Conservation (phyloP, 2,329 filamentous ascomycete species). For the Zarea fungicola region DNA sequence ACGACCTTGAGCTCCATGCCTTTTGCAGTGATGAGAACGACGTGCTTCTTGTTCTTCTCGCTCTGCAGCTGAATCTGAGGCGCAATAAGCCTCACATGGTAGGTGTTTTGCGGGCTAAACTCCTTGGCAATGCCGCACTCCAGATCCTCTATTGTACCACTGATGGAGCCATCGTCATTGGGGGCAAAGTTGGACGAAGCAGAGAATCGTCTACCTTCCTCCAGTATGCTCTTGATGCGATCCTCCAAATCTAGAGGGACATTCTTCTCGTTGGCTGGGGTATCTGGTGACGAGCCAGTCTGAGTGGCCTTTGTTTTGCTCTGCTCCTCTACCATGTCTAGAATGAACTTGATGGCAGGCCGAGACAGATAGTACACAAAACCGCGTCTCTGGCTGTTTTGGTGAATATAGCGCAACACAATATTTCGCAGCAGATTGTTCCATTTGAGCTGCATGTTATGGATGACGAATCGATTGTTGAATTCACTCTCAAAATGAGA, state of each 20-base stretch:
- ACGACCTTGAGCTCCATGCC: constrained; percentile 98
- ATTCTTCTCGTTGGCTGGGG: constrained; percentile 48
- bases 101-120: constrained; percentile 87
- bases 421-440: constrained; percentile 95
- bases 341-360: constrained; percentile 92
- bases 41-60: constrained; percentile 94
- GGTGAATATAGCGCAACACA: constrained; percentile 93
- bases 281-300: constrained; percentile 31
- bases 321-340: constrained; percentile 96
- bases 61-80: constrained; percentile 98
- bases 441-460: constrained; percentile 98
- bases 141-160: constrained; percentile 54
- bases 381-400: constrained; percentile 90
- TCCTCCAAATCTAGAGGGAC: constrained; percentile 67
- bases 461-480: constrained; percentile 96
- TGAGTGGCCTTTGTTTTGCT: constrained; percentile 57
- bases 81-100: constrained; percentile 89
- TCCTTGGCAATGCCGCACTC: constrained; percentile 77
- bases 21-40: constrained; percentile 94
- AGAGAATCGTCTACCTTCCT: constrained; percentile 79
- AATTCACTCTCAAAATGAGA: constrained; percentile 90
- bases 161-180: constrained; percentile 27
- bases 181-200: constrained; percentile 25
- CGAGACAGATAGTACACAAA: constrained; percentile 98
- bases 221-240: constrained; percentile 77